Percentiles rank a stretch among this genome's conserved stretches.
phyloP scores from a whole-genome alignment of 2,329 filamentous ascomycete species.

The Talaromyces atroroseus region DNA sequence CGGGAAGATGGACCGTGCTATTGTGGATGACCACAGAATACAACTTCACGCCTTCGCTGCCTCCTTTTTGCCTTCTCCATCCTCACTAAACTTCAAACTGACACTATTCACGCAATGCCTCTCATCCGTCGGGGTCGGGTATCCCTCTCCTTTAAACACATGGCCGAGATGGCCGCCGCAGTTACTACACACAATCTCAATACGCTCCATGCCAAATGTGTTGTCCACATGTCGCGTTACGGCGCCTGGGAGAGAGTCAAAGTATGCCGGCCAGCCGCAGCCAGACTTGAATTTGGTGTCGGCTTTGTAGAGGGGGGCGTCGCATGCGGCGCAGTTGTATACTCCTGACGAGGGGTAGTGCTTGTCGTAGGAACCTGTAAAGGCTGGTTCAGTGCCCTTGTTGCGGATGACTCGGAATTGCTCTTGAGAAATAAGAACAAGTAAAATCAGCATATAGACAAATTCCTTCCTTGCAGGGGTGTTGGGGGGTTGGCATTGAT shows the following conservation, averaged over 20 bases:
- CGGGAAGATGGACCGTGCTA: neutral
- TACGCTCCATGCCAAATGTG: constrained; percentile 74
- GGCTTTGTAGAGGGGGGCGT: constrained; percentile 84
- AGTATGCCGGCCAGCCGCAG: constrained; percentile 98
- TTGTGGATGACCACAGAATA: constrained; percentile 7
- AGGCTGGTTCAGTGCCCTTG: constrained; percentile 82
- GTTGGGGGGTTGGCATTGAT: constrained; percentile 25
- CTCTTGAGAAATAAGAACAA: constrained; percentile 50
- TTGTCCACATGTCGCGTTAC: constrained; percentile 76
- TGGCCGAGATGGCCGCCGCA: constrained; percentile 90
- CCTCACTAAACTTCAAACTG: constrained; percentile 74
- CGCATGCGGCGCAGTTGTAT: constrained; percentile 83
- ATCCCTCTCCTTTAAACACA: constrained; percentile 87
- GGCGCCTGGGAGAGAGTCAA: constrained; percentile 86
- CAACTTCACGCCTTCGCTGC: constrained; percentile 19
- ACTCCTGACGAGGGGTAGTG: constrained; percentile 70
- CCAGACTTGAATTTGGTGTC: constrained; percentile 93
- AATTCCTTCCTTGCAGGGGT: neutral
- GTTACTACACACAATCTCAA: constrained; percentile 89
- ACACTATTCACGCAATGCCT: constrained; percentile 95
- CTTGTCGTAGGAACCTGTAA: constrained; percentile 79
- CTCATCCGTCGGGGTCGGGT: constrained; percentile 82
- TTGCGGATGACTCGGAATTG: constrained; percentile 91
- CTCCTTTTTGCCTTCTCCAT: constrained; percentile 37
- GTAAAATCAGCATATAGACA: neutral